Percentiles rank a stretch among this genome's conserved stretches.
Evolutionary conservation across 805 yeast genomes (phyloP).

Genomic region (Dipodascopsis tothii): DNA sequence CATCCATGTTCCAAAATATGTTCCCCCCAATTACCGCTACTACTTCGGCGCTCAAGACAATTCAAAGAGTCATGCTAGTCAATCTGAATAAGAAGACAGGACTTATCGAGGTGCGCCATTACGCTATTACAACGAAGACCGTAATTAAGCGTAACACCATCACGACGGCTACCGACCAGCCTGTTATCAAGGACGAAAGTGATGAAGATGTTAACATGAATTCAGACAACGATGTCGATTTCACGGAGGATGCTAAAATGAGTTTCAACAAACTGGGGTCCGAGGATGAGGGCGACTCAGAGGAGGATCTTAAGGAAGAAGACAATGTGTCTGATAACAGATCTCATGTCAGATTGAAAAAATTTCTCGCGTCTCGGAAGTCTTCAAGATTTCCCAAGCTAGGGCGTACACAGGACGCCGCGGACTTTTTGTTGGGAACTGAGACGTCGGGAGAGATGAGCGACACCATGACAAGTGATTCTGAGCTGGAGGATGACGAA

Average conservation of each 20-base stretch:
- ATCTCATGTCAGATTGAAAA: conserved; percentile 14
- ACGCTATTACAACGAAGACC: conserved; percentile 74
- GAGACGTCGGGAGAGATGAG: conserved; percentile 13
- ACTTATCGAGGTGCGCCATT: conserved; percentile 78
- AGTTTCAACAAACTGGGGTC: neutral
- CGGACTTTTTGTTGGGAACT: conserved; percentile 56
- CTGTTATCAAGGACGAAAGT: conserved; percentile 7
- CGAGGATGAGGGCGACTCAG: conserved; percentile 12
- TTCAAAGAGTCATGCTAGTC: conserved; percentile 77
- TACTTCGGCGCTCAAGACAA: conserved; percentile 59
- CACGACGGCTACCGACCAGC: conserved; percentile 9
- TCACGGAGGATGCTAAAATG: neutral
- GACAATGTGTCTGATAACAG: conserved; percentile 13
- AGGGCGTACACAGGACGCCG: conserved; percentile 59
- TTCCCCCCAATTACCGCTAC: conserved; percentile 93
- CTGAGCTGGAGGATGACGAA: conserved; percentile 89
- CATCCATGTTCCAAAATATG: conserved; percentile 89
- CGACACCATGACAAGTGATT: conserved; percentile 85
- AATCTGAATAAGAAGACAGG: conserved; percentile 66
- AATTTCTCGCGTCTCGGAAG: conserved; percentile 12
- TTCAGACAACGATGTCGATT: conserved; percentile 1
- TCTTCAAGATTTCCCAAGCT: conserved; percentile 62
- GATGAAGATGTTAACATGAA: conserved; percentile 2
- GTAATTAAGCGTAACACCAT: conserved; percentile 34
- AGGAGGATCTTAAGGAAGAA: conserved; percentile 18